A percentile compares a stretch with the other conserved stretches of the same genome.
These are phyloP conservation scores for Wilcoxina mikolae DNA, from an alignment of 495 filamentous ascomycete species.

Conservation along the genomic window DNA sequence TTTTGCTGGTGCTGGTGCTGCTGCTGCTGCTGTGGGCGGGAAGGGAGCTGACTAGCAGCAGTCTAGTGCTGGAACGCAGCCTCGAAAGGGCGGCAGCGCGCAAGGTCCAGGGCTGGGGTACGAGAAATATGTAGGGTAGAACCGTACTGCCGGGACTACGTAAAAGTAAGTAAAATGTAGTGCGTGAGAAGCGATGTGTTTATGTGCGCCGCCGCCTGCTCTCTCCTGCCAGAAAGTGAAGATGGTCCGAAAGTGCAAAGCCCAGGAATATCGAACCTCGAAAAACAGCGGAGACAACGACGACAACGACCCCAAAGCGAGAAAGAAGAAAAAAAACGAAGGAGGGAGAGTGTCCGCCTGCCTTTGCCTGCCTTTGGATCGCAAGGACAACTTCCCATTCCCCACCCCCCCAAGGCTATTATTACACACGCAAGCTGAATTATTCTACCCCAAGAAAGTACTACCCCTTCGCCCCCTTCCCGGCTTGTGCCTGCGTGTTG, in stretches of 20 bases:
- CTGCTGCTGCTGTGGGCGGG: conserved; percentile 1
- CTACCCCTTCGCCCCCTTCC: neutral
- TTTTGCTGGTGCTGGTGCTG: too few species aligned
- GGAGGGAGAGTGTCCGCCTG: too few species aligned
- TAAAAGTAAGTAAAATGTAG: neutral
- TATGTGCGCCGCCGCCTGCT: neutral
- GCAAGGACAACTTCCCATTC: too few species aligned
- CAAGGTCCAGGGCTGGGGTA: conserved; percentile 2
- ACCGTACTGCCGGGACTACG: neutral
- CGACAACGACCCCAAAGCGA: neutral
- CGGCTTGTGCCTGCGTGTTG: neutral
- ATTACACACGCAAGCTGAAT: neutral
- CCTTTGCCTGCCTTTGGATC: too few species aligned
- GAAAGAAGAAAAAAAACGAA: neutral
- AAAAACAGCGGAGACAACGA: neutral
- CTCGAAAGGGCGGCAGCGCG: neutral
- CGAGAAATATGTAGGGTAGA: neutral
- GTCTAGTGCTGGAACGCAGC: neutral
- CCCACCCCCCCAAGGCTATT: too few species aligned
- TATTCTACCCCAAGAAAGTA: neutral
- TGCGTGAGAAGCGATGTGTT: neutral
- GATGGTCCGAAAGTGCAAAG: neutral
- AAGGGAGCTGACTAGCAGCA: neutral
- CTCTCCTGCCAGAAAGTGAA: neutral
- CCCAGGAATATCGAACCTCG: too few species aligned